These are phyloP conservation scores for Huntiella savannae DNA, from an alignment of 2,329 filamentous ascomycete genomes.

Conservation along the genomic window DNA sequence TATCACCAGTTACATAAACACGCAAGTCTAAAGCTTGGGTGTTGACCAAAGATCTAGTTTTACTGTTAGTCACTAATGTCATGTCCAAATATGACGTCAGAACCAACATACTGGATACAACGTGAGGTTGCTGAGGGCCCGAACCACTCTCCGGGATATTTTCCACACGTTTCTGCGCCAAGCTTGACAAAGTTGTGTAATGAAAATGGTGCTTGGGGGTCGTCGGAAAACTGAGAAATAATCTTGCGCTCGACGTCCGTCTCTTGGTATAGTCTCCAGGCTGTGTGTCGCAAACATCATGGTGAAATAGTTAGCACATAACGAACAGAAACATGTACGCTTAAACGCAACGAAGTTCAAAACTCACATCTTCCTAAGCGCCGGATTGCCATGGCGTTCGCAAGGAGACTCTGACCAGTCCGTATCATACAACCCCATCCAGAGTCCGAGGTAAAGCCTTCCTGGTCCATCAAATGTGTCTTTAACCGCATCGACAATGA, in stretches of 20 bases:
- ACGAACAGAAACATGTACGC: neutral
- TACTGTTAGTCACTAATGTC: neutral
- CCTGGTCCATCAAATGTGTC: constrained; percentile 57
- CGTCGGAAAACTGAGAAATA: constrained; percentile 70
- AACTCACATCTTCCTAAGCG: constrained; percentile 56
- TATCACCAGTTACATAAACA: constrained; percentile 79
- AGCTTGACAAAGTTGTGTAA: constrained; percentile 88
- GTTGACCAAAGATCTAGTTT: constrained; percentile 51
- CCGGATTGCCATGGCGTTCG: constrained; percentile 60
- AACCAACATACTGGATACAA: constrained; percentile 65
- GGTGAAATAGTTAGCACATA: neutral
- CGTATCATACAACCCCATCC: constrained; percentile 99
- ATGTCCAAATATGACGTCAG: neutral
- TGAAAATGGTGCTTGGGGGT: constrained; percentile 71
- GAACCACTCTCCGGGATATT: constrained; percentile 96
- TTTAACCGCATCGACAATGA: constrained; percentile 73
- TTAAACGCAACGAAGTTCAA: neutral
- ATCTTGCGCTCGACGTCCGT: constrained; percentile 47
- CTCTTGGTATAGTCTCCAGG: constrained; percentile 52
- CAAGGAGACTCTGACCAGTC: constrained; percentile 80
- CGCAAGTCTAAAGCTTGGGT: constrained; percentile 44
- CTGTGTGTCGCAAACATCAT: constrained; percentile 19
- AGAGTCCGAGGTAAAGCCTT: constrained; percentile 77
- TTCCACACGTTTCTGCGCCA: constrained; percentile 71
- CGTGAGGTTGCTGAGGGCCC: constrained; percentile 88